These are phyloP conservation scores for Nyctanthes arbortristis DNA, from an alignment of 257 asterid genomes.

Conservation along the genomic window DNA sequence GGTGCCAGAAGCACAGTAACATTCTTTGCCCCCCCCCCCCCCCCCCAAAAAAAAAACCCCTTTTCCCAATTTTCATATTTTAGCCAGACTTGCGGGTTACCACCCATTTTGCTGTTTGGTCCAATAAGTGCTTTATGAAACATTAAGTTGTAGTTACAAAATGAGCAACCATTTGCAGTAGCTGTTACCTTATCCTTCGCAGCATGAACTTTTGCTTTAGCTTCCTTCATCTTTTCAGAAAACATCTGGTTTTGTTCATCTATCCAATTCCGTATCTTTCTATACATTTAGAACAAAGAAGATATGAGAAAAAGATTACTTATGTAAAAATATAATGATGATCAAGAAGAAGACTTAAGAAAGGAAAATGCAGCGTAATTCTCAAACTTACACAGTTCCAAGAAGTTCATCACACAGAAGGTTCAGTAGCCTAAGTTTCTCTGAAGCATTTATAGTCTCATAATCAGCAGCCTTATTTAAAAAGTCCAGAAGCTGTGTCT, in stretches of 20 bases:
- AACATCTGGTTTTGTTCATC: conserved; percentile 44
- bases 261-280: conserved; percentile 70
- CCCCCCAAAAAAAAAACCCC: too few relatives aligned
- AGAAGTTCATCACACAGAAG: conserved; percentile 80
- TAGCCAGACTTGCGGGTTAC: too few relatives aligned
- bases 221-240: conserved; percentile 56
- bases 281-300: conserved; percentile 25
- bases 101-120: too few relatives aligned
- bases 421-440: conserved; percentile 63
- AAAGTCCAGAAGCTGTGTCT: conserved; percentile 44
- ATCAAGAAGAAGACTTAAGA: neutral
- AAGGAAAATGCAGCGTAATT: conserved; percentile 10
- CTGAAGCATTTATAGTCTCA: conserved; percentile 56
- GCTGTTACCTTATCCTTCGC: conserved; percentile 61
- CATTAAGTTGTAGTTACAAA: conserved; percentile 9
- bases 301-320: neutral
- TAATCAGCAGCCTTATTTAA: conserved; percentile 47
- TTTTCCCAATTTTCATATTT: too few relatives aligned
- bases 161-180: neutral
- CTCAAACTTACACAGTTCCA: conserved; percentile 56
- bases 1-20: too few relatives aligned
- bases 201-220: conserved; percentile 48
- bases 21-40: too few relatives aligned
- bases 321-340: neutral
- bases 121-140: too few relatives aligned